Conservation (phyloP, 768 basidiomycete genomes). For the Mrakia hoshinonis region DNA sequence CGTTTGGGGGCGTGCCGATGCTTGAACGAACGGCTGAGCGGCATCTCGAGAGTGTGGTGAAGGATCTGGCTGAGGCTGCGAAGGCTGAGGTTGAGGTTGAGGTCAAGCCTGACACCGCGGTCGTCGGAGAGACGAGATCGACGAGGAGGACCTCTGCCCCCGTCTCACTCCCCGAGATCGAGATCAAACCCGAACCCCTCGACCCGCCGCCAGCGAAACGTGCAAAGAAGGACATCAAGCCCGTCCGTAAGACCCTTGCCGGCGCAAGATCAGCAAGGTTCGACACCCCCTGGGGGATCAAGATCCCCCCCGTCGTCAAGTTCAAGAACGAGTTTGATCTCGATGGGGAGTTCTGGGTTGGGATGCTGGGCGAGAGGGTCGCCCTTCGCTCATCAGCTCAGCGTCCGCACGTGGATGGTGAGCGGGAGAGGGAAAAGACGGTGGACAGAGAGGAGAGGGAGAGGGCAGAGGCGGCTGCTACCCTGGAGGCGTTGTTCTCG, state of each 20-base stretch:
- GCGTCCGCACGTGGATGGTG: no score
- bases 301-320: not conserved
- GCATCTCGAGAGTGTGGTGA: no score
- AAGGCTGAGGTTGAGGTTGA: not conserved
- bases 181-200: no score
- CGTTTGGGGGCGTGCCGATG: no score
- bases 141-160: not conserved
- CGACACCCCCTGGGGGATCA: constrained; percentile 19
- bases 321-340: constrained; percentile 23
- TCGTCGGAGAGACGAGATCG: not conserved
- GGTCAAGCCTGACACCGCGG: not conserved
- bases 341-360: constrained; percentile 15
- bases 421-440: no score
- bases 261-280: not conserved
- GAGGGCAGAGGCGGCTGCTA: no score
- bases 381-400: no score
- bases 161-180: no score
- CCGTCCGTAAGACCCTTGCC: not conserved
- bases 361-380: not conserved
- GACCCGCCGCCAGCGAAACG: not conserved
- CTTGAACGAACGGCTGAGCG: no score
- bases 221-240: not conserved
- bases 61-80: no score
- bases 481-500: no score
- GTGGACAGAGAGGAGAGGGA: no score